Base-by-base conservation (phyloP, 306 rosid genomes). In the Ormosia semicastrata region DNA sequence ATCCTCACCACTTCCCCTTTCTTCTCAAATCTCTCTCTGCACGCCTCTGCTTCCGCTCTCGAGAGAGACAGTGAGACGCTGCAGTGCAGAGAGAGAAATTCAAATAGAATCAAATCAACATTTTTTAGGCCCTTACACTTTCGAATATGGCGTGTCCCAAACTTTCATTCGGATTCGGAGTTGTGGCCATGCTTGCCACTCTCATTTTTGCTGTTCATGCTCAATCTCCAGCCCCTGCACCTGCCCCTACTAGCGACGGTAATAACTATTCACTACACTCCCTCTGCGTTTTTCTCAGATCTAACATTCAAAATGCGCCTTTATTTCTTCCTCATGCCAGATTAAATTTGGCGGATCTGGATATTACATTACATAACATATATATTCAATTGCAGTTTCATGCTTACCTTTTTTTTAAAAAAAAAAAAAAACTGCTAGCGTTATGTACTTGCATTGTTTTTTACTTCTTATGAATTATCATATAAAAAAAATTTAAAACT, bases 171-270 rank as follows among this genome's bases (percentile, higher is more conserved):
- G 62, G 85, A 84, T 73, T 84, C 73, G 81, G 83, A 32, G 44
- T 87, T 43, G 73, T 86, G 63, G 92, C 88, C 5, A 52, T 90
- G 47, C 8, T 89, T 13, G 81, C 84, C 37, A 70, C 86, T 54
- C 76, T 88, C 81, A 12, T 91, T 82, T 81, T 87, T 14, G 77
- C 88, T 43, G 87, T 87, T 72, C 86, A 76, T 57, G 89, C 93
- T 56, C 89, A 84, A 54, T n/a, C 86, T 43, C 64, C 41, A 15
- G 65, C 94, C 24, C 91, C 95, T 58, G 87, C 95, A 56, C 98
- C 97, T 2, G 82, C 92, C 33, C 97, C 97, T 43, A 12, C 92
- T 44, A 92, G 89, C 82, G 92, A 94, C 64, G 98, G 95, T 94
- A 83, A 43, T 81, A 2, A 41, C 10, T 12, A 14, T 18, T 30